A percentile compares a stretch with the other conserved stretches of the same genome.
Conservation (phyloP, 1,139 yeast genomes). For the Barnettozyma hawaiiensis region DNA sequence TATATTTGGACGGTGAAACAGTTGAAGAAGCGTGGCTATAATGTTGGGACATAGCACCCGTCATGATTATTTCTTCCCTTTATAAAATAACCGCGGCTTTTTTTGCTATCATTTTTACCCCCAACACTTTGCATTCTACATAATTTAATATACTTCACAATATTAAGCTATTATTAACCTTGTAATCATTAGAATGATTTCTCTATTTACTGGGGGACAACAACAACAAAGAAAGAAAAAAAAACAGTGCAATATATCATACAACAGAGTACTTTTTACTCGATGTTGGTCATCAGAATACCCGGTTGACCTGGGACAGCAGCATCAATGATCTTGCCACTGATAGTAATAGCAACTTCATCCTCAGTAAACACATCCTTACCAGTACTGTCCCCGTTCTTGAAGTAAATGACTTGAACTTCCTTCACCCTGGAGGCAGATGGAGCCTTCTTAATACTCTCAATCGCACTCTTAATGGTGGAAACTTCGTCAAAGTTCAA, state of each 20-base stretch:
- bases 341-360: conserved; percentile 54
- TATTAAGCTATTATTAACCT: neutral
- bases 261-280: conserved; percentile 4
- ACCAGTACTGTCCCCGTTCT: conserved; percentile 58
- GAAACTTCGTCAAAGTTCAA: conserved; percentile 75
- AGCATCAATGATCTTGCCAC: conserved; percentile 67
- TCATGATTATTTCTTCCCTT: too few species aligned
- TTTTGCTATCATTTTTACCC: conserved; percentile 1
- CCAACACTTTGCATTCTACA: neutral
- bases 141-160: neutral
- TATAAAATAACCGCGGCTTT: too few species aligned
- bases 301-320: conserved; percentile 97
- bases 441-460: conserved; percentile 59
- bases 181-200: neutral
- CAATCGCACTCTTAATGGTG: conserved; percentile 50
- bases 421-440: conserved; percentile 53
- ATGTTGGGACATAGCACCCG: conserved; percentile 12
- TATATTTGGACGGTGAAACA: conserved; percentile 83
- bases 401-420: conserved; percentile 53
- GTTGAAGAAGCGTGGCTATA: conserved; percentile 46
- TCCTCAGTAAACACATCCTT: conserved; percentile 63
- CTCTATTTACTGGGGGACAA: neutral
- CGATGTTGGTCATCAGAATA: conserved; percentile 60
- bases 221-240: neutral
- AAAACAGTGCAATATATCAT: neutral